Evolutionary conservation across 164 flowering plant species (phyloP).

Genomic region (Vitis rupestris): DNA sequence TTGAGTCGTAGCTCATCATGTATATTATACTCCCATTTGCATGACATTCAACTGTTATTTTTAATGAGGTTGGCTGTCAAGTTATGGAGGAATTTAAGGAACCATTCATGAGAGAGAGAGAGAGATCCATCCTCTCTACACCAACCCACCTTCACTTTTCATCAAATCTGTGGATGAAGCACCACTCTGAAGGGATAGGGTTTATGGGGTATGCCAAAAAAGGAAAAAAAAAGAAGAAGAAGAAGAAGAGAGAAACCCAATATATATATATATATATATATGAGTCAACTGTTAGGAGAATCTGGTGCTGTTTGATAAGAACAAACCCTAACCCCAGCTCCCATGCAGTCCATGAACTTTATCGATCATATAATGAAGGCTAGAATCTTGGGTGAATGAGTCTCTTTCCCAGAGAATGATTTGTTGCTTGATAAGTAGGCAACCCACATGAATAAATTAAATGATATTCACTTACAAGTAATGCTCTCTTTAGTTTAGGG

Average conservation of each 20-base stretch:
- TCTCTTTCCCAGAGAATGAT: slow-evolving; percentile 15
- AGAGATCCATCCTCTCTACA: too few species aligned
- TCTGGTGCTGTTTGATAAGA: slow-evolving; percentile 13
- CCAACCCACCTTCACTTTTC: too few species aligned
- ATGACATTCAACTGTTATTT: not conserved
- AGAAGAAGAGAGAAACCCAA: too few species aligned
- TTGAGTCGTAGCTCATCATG: too few species aligned
- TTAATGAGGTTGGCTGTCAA: slow-evolving; percentile 14
- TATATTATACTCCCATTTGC: too few species aligned
- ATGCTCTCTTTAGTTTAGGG: not conserved
- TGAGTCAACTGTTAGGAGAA: slow-evolving; percentile 20
- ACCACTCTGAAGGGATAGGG: too few species aligned
- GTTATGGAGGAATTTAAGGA: slow-evolving; percentile 2
- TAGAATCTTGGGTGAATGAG: slow-evolving; percentile 20
- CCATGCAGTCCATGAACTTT: slow-evolving; percentile 6
- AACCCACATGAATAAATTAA: not conserved
- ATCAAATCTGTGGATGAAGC: too few species aligned
- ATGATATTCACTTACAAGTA: not conserved
- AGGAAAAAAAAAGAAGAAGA: not conserved
- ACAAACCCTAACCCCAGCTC: not conserved
- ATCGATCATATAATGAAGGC: not conserved
- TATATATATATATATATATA: not conserved
- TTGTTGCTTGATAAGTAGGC: slow-evolving; percentile 25
- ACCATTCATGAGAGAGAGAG: not conserved
- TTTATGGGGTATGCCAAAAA: slow-evolving; percentile 9